Conservation (phyloP, 1,139 yeast species). For the Blastobotrys petasosporus region DNA sequence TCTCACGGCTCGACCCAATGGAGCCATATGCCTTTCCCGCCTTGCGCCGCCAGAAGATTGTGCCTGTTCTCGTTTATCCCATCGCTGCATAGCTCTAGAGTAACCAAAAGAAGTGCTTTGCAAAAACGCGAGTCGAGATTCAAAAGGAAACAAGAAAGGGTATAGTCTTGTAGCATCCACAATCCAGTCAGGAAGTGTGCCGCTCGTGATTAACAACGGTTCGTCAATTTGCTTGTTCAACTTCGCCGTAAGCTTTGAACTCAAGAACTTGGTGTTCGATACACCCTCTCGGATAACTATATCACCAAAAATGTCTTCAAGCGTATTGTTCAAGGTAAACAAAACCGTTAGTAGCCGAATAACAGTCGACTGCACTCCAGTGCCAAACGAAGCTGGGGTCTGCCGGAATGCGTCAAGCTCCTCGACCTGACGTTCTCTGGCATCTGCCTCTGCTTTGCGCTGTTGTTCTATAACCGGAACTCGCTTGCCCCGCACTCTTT, state of each 20-base stretch:
- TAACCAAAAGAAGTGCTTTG: slow-evolving; percentile 91
- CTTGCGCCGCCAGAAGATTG: too few relatives aligned
- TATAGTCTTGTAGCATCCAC: slow-evolving; percentile 62
- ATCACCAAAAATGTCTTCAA: slow-evolving; percentile 23
- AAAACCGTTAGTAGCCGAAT: slow-evolving; percentile 53
- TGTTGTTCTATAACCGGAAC: not conserved
- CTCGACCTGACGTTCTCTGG: slow-evolving; percentile 23
- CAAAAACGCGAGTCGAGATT: slow-evolving; percentile 68
- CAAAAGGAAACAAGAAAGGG: slow-evolving; percentile 82
- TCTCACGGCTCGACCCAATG: slow-evolving; percentile 70
- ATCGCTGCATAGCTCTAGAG: slow-evolving; percentile 72
- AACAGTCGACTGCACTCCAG: slow-evolving; percentile 47
- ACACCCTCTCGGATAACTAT: slow-evolving; percentile 20
- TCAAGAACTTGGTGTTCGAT: slow-evolving; percentile 51
- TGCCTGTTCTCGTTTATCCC: slow-evolving; percentile 44
- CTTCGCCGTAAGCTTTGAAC: slow-evolving; percentile 81
- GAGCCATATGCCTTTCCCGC: slow-evolving; percentile 27
- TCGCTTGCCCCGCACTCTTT: slow-evolving; percentile 36
- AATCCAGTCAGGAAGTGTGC: slow-evolving; percentile 83
- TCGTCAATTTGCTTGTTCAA: slow-evolving; percentile 85
- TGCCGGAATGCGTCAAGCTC: slow-evolving; percentile 30
- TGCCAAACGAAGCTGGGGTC: slow-evolving; percentile 33
- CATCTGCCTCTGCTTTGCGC: slow-evolving; percentile 16
- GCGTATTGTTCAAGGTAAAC: slow-evolving; percentile 41
- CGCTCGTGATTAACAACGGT: slow-evolving; percentile 82